These are phyloP conservation scores for Backusella luteola DNA, from an alignment of 192 early-diverging fungal species.

Conservation along the genomic window DNA sequence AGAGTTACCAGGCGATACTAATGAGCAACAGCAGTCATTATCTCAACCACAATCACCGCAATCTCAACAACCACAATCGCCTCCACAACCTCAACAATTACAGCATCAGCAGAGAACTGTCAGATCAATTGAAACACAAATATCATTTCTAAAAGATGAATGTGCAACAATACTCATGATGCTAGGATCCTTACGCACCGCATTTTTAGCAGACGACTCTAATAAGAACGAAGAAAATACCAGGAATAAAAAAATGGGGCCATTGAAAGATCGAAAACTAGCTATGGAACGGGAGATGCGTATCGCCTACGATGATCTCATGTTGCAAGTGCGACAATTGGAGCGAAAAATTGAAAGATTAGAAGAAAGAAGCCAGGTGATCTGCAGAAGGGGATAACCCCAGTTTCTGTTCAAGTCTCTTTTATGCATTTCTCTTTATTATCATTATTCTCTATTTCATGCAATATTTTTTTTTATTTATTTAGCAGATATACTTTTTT, in stretches of 20 bases:
- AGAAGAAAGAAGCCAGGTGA: slow-evolving; percentile 11
- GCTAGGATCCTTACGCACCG: slow-evolving; percentile 19
- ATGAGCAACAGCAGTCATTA: neutral
- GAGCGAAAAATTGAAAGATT: slow-evolving; percentile 16
- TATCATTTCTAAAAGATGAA: slow-evolving; percentile 19
- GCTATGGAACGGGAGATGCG: slow-evolving; percentile 24
- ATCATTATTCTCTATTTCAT: neutral
- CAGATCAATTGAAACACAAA: slow-evolving; percentile 6
- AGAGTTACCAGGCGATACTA: neutral
- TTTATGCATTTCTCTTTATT: neutral
- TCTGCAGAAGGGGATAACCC: neutral
- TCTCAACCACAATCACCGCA: neutral
- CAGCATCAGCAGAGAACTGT: neutral
- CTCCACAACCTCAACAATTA: neutral
- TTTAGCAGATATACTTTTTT: neutral
- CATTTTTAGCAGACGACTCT: slow-evolving; percentile 10
- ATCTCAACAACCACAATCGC: neutral
- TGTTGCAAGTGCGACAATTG: slow-evolving; percentile 24
- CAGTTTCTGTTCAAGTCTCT: neutral
- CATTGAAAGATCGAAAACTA: neutral
- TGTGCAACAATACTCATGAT: slow-evolving; percentile 24
- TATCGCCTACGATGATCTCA: slow-evolving; percentile 28
- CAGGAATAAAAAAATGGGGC: neutral
- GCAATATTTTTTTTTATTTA: neutral
- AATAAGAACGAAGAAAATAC: neutral